Evolutionary conservation across 352 stramenopile species (phyloP).

Genomic region (Halophytophthora polymorphica): DNA sequence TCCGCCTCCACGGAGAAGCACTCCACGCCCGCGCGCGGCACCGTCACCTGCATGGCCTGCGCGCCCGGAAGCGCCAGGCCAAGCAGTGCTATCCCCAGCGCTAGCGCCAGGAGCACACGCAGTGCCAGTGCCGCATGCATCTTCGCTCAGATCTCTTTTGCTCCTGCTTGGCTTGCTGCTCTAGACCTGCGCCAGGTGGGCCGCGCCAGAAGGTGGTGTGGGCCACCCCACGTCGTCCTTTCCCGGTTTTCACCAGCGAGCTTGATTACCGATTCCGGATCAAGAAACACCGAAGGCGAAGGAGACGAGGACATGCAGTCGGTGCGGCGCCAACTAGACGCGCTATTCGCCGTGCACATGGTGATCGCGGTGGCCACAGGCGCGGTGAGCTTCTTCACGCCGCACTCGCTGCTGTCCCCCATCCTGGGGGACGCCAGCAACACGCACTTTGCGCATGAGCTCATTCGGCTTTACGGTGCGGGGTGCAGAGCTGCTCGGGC

Average conservation of each 20-base stretch:
- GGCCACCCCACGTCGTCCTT: too few relatives aligned
- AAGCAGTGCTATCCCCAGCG: slow-evolving; percentile 1
- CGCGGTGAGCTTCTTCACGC: slow-evolving; percentile 68
- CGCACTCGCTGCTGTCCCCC: slow-evolving; percentile 77
- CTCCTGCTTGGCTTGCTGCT: too few relatives aligned
- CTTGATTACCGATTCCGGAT: too few relatives aligned
- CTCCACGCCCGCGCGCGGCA: slow-evolving; percentile 42
- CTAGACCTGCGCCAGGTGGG: too few relatives aligned
- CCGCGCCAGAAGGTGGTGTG: too few relatives aligned
- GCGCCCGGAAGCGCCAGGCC: slow-evolving; percentile 9
- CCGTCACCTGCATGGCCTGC: slow-evolving; percentile 44
- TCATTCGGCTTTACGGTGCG: slow-evolving; percentile 82
- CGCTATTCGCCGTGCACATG: slow-evolving; percentile 77
- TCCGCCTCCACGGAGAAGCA: slow-evolving; percentile 75
- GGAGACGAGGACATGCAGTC: slow-evolving; percentile 40
- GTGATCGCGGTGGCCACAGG: slow-evolving; percentile 63
- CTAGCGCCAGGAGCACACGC: slow-evolving; percentile 19
- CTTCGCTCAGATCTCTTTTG: background rate
- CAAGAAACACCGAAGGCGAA: too few relatives aligned
- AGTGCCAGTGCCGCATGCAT: slow-evolving; percentile 1
- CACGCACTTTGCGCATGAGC: slow-evolving; percentile 83
- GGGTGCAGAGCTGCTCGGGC: background rate
- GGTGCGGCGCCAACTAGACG: slow-evolving; percentile 75
- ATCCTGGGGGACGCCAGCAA: slow-evolving; percentile 74
- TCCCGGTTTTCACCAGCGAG: too few relatives aligned